Evolutionary conservation across 176 grass and related monocot genomes (phyloP).

Genomic region (Ananas comosus): DNA sequence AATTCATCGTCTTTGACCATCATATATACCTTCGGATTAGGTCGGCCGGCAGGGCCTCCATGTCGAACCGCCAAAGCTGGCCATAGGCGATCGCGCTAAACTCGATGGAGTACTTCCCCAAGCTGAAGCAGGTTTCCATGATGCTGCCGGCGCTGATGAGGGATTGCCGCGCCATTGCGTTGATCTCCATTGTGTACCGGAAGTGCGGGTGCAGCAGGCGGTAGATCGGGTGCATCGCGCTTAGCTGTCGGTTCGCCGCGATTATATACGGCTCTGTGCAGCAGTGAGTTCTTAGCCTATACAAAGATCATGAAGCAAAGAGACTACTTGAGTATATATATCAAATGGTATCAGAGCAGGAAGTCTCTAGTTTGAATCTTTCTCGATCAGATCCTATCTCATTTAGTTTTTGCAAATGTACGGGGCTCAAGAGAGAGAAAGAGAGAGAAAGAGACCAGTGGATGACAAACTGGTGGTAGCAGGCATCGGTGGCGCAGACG

Average conservation of each 20-base stretch:
- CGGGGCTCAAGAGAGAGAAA: no score
- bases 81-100: slow-evolving; percentile 56
- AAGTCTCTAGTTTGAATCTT: no score
- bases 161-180: slow-evolving; percentile 42
- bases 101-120: slow-evolving; percentile 47
- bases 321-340: no score
- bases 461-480: slow-evolving; percentile 77
- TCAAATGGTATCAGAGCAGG: no score
- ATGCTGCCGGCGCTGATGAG: slow-evolving; percentile 64
- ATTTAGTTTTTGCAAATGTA: no score
- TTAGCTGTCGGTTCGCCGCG: slow-evolving; percentile 69
- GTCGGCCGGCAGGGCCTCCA: slow-evolving; percentile 71
- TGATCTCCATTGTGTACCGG: slow-evolving; percentile 94
- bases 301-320: not conserved
- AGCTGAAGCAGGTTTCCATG: slow-evolving; percentile 65
- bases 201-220: slow-evolving; percentile 81
- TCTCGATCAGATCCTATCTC: no score
- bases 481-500: slow-evolving; percentile 52
- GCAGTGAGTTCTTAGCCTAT: slow-evolving; percentile 63
- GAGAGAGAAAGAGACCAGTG: slow-evolving; percentile 39
- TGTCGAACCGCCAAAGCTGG: slow-evolving; percentile 61
- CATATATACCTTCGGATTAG: slow-evolving; percentile 31
- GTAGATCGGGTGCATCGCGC: slow-evolving; percentile 70
- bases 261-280: slow-evolving; percentile 81
- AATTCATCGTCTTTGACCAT: not conserved